These are phyloP conservation scores for Carex myosuroides DNA, from an alignment of 176 grass and related monocot species.

Conservation along the genomic window DNA sequence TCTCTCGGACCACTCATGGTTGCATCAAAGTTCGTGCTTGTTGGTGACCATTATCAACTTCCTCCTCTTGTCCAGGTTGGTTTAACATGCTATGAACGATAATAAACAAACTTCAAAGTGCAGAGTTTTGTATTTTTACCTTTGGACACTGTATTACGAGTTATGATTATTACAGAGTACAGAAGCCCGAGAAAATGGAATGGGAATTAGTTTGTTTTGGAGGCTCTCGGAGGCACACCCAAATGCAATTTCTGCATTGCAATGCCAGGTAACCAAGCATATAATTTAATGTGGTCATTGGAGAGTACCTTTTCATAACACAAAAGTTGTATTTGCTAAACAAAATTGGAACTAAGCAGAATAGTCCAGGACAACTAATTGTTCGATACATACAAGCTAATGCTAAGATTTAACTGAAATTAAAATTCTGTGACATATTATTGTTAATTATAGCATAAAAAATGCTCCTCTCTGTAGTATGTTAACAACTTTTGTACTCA, in stretches of 20 bases:
- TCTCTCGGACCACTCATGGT: conserved; percentile 92
- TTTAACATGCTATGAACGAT: neutral
- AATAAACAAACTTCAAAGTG: neutral
- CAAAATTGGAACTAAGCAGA: neutral
- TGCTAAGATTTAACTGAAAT: neutral
- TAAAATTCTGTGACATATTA: neutral
- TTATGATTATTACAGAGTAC: conserved; percentile 46
- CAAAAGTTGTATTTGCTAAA: neutral
- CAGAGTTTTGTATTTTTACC: neutral
- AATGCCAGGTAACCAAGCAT: conserved; percentile 57
- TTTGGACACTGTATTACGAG: conserved; percentile 8
- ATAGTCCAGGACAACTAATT: neutral
- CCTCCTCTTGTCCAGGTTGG: conserved; percentile 87
- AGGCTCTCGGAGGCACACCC: conserved; percentile 93
- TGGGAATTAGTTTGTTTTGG: conserved; percentile 94
- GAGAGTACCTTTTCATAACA: neutral
- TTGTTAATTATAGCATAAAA: neutral
- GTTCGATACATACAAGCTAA: neutral
- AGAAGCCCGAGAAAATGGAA: conserved; percentile 85
- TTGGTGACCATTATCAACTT: conserved; percentile 96
- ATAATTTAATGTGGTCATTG: neutral
- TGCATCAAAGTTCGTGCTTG: conserved; percentile 90
- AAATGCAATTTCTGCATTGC: conserved; percentile 86
- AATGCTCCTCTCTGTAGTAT: neutral
- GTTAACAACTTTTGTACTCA: neutral